Base-by-base conservation (phyloP, 805 yeast genomes). In the Suhomyces sp. region DNA sequence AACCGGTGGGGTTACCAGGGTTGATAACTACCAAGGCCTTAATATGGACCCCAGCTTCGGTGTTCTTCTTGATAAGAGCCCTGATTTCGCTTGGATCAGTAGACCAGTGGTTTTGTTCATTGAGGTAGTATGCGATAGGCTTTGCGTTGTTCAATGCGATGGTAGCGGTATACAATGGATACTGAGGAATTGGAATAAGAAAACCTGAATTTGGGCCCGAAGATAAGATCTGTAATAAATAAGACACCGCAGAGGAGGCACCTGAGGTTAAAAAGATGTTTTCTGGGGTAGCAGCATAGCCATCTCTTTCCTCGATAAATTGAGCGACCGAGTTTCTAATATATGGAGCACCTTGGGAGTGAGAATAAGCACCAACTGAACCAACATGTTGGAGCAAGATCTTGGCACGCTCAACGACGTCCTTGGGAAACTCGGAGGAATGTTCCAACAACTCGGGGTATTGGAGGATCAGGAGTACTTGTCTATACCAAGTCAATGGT, bases 1-100 rank as follows among this genome's bases (percentile, higher is more conserved):
- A 76, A 27, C 99, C 99, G 0, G 99, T 93, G 44, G 99, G 99
- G 63, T 93, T 93, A 39, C 99, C 98, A 2, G 99, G 99, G 66
- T 93, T 93, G 54, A 93, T 93, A 11, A 93, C 86, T 3, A 91
- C 98, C 36, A 95, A 65, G 40, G 91, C 81, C 50, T 86, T 78
- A 44, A 93, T 82, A 9, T 63, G 68, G 19, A 85, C 61, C 2
- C 83, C 86, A 22, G 75, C 62, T 2, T 58, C 57, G 12, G 49
- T 42, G 14, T 85, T 70, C 15, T 72, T 68, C 19, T 59, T 49
- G 32, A 83, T 76, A 31, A 78, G 68, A 0, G 60, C 42, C 43
- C 77, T 77, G 50, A 88, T 77, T 52, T 79, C 82, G 8, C 61
- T 54, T 3, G 93, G 74, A 50, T 85, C 79, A 6, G 95, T 79